Percentiles rank a stretch among this genome's conserved stretches.
Conservation (phyloP, 139 green algal genomes). For the Chlamydomonas sphaeroides region DNA sequence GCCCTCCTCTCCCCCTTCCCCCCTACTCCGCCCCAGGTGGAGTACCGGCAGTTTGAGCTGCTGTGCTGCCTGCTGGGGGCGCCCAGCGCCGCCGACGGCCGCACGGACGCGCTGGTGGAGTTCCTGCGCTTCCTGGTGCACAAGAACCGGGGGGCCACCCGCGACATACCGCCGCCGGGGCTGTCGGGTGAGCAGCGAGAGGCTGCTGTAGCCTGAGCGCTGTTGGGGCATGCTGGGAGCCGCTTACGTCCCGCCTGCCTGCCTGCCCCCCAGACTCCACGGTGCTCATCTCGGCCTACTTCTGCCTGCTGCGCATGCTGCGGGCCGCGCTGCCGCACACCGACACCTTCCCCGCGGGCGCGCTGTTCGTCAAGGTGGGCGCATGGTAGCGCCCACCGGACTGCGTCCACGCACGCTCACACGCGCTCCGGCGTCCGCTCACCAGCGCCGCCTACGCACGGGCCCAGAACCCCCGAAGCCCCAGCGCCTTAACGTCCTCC, state of each 20-base stretch:
- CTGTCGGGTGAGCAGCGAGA: conserved; percentile 55
- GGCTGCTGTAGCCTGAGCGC: too few relatives aligned
- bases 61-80: conserved; percentile 17
- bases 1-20: too few relatives aligned
- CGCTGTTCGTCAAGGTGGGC: conserved; percentile 52
- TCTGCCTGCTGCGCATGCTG: conserved; percentile 78
- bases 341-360: conserved; percentile 51
- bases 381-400: too few relatives aligned
- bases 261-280: conserved; percentile 62
- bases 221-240: too few relatives aligned
- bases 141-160: conserved; percentile 74
- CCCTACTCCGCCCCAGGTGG: background rate
- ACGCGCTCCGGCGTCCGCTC: too few relatives aligned
- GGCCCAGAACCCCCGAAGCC: too few relatives aligned
- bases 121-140: conserved; percentile 73
- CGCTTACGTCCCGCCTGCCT: background rate
- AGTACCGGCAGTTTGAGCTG: conserved; percentile 27
- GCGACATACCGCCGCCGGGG: conserved; percentile 79
- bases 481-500: too few relatives aligned
- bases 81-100: conserved; percentile 1
- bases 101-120: conserved; percentile 45
- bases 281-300: conserved; percentile 80
- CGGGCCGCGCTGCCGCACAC: conserved; percentile 44
- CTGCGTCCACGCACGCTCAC: too few relatives aligned
- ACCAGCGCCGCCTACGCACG: too few relatives aligned